These are phyloP conservation scores for Dictyostelium firmibasis DNA, from an alignment of 78 protist species.

Conservation along the genomic window DNA sequence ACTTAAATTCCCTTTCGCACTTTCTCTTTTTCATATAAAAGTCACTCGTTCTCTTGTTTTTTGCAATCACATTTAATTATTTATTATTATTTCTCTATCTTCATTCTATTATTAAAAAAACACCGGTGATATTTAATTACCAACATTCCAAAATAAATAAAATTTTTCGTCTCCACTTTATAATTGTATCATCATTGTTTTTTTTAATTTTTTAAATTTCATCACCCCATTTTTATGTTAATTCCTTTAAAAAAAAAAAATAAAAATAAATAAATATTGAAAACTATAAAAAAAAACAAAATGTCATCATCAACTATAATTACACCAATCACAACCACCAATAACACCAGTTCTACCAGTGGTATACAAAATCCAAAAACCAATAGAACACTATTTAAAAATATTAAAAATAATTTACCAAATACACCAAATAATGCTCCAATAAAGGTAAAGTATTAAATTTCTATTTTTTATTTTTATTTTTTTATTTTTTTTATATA, in stretches of 20 bases:
- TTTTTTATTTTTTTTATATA: background rate
- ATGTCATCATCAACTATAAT: background rate
- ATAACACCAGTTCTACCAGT: background rate
- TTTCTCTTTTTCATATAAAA: too few species aligned
- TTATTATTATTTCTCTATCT: background rate
- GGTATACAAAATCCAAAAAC: background rate
- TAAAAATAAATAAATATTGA: background rate
- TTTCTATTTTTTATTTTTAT: background rate
- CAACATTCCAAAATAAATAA: background rate
- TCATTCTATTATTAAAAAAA: background rate
- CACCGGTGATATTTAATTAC: slow-evolving; percentile 12
- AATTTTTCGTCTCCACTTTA: background rate
- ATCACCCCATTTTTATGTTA: background rate
- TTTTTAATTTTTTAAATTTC: background rate
- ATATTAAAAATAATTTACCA: background rate
- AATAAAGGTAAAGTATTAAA: background rate
- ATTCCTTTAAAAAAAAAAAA: background rate
- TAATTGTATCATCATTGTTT: background rate
- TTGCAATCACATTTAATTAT: background rate
- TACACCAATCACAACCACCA: background rate
- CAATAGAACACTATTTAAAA: background rate
- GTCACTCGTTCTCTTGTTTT: background rate
- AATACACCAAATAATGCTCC: background rate
- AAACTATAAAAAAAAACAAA: background rate
- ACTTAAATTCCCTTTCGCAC: background rate